A percentile compares a stretch with the other conserved stretches of the same genome.
Conservation (phyloP, 176 grass and related monocot species). For the Paspalum vaginatum region DNA sequence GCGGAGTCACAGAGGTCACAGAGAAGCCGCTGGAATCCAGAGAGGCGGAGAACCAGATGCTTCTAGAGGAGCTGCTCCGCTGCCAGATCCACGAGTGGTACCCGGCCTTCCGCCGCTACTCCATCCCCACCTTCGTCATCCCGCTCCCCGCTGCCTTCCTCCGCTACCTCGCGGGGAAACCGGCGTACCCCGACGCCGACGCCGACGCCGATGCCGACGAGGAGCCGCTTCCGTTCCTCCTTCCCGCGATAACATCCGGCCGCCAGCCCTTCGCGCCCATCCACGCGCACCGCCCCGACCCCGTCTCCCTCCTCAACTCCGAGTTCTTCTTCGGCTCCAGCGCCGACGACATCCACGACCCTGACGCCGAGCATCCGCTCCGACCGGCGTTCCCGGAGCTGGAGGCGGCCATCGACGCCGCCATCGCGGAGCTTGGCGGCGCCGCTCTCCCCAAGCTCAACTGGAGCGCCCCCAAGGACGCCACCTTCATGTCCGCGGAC, state of each 20-base stretch:
- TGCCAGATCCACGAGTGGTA: conserved; percentile 88
- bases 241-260: conserved; percentile 46
- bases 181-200: conserved; percentile 32
- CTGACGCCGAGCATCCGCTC: conserved; percentile 15
- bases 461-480: conserved; percentile 89
- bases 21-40: not conserved
- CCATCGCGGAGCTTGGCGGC: conserved; percentile 65
- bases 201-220: not conserved
- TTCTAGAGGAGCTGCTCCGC: conserved; percentile 55
- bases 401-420: conserved; percentile 67
- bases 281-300: conserved; percentile 47
- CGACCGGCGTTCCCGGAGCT: conserved; percentile 73
- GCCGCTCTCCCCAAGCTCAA: conserved; percentile 80
- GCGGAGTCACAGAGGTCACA: not conserved
- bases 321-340: conserved; percentile 41
- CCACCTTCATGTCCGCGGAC: conserved; percentile 77
- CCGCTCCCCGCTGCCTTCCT: conserved; percentile 64
- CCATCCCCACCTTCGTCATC: conserved; percentile 61
- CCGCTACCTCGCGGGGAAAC: conserved; percentile 62
- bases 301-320: conserved; percentile 63
- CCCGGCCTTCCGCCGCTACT: conserved; percentile 59
- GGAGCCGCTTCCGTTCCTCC: conserved; percentile 53
- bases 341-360: conserved; percentile 21
- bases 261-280: conserved; percentile 50
- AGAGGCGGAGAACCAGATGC: conserved; percentile 36